phyloP scores from a whole-genome alignment of 2,329 filamentous ascomycete genomes.

The Thielaviopsis euricoi region DNA sequence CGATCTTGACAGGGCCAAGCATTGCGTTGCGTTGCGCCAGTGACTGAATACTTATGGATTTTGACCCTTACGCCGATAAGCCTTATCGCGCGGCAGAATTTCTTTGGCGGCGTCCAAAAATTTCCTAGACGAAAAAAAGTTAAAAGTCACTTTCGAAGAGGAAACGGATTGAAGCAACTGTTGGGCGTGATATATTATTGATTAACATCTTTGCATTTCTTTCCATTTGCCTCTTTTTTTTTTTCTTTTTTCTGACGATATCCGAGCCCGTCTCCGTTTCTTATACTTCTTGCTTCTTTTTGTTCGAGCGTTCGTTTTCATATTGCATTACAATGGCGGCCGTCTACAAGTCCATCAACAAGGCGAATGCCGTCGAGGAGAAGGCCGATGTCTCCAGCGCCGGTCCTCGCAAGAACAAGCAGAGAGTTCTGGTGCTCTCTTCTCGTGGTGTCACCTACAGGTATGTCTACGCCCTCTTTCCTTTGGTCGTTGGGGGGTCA shows the following conservation, averaged over 20 bases:
- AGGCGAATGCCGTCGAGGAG: conserved; percentile 32
- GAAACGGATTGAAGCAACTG: conserved; percentile 8
- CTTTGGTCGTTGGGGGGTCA: background rate
- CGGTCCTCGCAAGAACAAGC: conserved; percentile 45
- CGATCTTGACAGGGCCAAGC: too few relatives aligned
- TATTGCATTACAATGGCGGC: conserved; percentile 40
- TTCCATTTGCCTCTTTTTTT: background rate
- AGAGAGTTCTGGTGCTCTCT: conserved; percentile 74
- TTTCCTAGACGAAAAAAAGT: conserved; percentile 10
- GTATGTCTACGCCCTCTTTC: conserved; percentile 24
- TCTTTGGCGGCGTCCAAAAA: conserved; percentile 10
- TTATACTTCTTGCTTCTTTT: background rate
- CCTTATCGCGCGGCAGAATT: conserved; percentile 8
- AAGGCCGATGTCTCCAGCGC: conserved; percentile 27
- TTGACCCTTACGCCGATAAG: conserved; percentile 6
- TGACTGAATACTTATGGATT: conserved; percentile 3
- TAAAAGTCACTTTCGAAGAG: background rate
- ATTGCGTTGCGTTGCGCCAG: background rate
- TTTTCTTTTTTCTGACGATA: background rate
- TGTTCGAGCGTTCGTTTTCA: background rate
- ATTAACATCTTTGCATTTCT: conserved; percentile 2
- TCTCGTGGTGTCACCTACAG: conserved; percentile 84
- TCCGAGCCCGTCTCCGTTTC: background rate
- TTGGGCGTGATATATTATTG: background rate
- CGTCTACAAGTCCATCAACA: conserved; percentile 60